These are phyloP conservation scores for Mitosporidium daphniae DNA, from an alignment of 371 early-diverging fungal genomes.

Conservation along the genomic window DNA sequence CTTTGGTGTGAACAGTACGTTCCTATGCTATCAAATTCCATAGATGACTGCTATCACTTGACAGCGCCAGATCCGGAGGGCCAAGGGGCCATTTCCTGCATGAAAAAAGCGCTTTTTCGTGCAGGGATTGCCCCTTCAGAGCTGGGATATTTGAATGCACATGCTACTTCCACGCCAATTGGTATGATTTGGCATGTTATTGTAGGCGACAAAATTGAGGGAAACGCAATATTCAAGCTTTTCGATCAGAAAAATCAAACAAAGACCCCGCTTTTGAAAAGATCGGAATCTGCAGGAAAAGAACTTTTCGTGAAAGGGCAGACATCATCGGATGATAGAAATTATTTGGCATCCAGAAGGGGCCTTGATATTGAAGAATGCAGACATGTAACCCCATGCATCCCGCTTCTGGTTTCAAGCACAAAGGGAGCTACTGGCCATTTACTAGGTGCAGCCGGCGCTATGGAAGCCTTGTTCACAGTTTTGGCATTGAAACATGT, in stretches of 20 bases:
- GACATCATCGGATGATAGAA: too few relatives aligned
- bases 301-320: too few relatives aligned
- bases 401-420: slow-evolving; percentile 27
- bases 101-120: slow-evolving; percentile 27
- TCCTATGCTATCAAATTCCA: too few relatives aligned
- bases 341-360: too few relatives aligned
- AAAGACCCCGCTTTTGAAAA: too few relatives aligned
- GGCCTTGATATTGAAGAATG: too few relatives aligned
- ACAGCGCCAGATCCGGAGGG: slow-evolving; percentile 57
- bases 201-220: slow-evolving; percentile 3
- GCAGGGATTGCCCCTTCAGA: slow-evolving; percentile 17
- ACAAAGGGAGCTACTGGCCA: slow-evolving; percentile 67
- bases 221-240: too few relatives aligned
- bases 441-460: slow-evolving; percentile 63
- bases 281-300: too few relatives aligned
- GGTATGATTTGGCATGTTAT: slow-evolving; percentile 10
- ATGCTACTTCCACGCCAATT: slow-evolving; percentile 58
- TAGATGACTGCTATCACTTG: slow-evolving; percentile 66
- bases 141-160: slow-evolving; percentile 60
- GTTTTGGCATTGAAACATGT: slow-evolving; percentile 26
- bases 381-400: slow-evolving; percentile 16
- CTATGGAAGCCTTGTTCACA: slow-evolving; percentile 58
- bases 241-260: too few relatives aligned
- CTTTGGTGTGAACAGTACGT: slow-evolving; percentile 48
- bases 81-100: slow-evolving; percentile 35